Percentiles rank a stretch among this genome's conserved stretches.
Conservation (phyloP, 305 asterid species). For the Coffea humblotiana region DNA sequence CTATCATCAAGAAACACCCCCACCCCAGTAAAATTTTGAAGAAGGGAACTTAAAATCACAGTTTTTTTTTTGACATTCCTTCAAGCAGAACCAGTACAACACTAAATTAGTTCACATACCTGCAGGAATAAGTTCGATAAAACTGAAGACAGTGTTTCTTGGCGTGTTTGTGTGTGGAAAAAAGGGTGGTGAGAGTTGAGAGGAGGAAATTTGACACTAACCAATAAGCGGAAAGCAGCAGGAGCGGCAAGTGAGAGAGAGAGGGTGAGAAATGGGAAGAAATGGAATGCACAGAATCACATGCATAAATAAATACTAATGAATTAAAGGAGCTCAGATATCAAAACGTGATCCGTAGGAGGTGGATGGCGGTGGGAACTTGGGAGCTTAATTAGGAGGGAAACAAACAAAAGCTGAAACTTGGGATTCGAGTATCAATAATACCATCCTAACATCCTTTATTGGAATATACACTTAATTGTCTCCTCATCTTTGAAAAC, state of each 20-base stretch:
- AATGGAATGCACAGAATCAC: not conserved
- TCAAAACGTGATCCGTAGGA: slow-evolving; percentile 23
- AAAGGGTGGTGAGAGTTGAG: too few species aligned
- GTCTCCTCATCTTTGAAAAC: not conserved
- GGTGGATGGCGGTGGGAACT: slow-evolving; percentile 8
- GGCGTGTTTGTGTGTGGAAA: not conserved
- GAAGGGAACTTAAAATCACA: not conserved
- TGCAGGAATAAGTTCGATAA: not conserved
- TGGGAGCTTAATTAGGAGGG: not conserved
- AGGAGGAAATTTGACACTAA: slow-evolving; percentile 7
- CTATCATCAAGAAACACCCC: not conserved
- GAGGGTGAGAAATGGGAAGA: not conserved
- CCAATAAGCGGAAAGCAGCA: not conserved
- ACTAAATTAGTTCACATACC: not conserved
- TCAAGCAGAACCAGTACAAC: slow-evolving; percentile 18
- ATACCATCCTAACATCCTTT: too few species aligned
- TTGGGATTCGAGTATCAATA: not conserved
- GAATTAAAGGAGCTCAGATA: slow-evolving; percentile 1
- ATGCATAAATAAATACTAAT: not conserved
- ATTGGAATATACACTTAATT: too few species aligned
- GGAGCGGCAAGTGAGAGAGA: not conserved
- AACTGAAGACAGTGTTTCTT: not conserved
- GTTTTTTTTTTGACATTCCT: slow-evolving; percentile 38
- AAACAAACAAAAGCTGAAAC: not conserved
- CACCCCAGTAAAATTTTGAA: not conserved